phyloP scores from a whole-genome alignment of 495 filamentous ascomycete species.

The Trichoderma virens region DNA sequence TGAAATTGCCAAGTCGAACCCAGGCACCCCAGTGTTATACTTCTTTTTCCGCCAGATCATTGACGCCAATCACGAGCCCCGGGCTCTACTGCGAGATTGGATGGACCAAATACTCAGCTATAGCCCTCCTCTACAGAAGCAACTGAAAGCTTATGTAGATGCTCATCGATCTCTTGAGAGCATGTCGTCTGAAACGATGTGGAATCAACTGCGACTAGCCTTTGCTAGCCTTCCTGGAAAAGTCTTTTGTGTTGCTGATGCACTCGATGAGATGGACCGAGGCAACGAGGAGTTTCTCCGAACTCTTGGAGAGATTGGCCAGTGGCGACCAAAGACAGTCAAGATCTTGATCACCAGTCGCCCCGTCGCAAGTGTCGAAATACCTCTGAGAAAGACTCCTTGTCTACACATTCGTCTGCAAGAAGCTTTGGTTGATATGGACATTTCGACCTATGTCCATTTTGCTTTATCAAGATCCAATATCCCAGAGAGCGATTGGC shows the following conservation, averaged over 20 bases:
- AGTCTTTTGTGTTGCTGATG: slow-evolving; percentile 11
- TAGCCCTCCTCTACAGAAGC: slow-evolving; percentile 26
- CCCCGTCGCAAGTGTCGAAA: slow-evolving; percentile 23
- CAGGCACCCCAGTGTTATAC: slow-evolving; percentile 30
- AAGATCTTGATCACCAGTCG: slow-evolving; percentile 35
- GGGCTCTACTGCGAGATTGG: slow-evolving; percentile 34
- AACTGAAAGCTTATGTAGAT: slow-evolving; percentile 15
- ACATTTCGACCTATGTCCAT: slow-evolving; percentile 29
- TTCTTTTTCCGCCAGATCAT: slow-evolving; percentile 50
- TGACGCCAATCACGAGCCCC: slow-evolving; percentile 31
- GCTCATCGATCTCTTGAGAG: background rate
- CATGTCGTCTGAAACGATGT: background rate
- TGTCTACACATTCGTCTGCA: slow-evolving; percentile 25
- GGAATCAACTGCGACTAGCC: background rate
- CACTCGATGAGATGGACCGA: slow-evolving; percentile 19
- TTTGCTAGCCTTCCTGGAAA: background rate
- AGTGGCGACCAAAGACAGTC: slow-evolving; percentile 26
- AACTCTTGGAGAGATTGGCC: slow-evolving; percentile 21
- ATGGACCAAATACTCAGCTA: slow-evolving; percentile 28
- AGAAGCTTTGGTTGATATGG: slow-evolving; percentile 24
- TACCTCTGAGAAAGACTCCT: background rate
- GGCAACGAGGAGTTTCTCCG: slow-evolving; percentile 27
- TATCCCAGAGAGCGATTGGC: background rate
- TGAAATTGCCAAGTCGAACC: slow-evolving; percentile 15
- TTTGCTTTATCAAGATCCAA: slow-evolving; percentile 2